Conservation (phyloP, 208 protist genomes). For the Leishmania arabica region DNA sequence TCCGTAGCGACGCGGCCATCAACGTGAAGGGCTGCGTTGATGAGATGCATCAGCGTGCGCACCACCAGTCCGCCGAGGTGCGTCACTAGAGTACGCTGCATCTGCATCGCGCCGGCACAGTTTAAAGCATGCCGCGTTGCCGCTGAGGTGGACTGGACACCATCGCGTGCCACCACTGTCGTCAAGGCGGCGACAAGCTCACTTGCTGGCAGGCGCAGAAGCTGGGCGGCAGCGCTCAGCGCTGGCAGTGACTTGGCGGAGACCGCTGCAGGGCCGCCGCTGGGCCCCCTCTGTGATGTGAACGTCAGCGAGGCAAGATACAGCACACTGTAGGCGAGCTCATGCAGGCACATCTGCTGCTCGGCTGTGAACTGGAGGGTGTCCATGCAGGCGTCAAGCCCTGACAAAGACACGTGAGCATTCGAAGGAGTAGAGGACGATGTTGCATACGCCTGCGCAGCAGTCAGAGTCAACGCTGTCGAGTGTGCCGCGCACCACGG, state of each 20-base stretch:
- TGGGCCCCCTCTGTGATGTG: background rate
- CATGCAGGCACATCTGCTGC: constrained; percentile 11
- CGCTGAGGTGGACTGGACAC: background rate
- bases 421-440: background rate
- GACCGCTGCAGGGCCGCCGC: constrained; percentile 5
- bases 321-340: background rate
- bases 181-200: constrained; percentile 19
- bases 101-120: constrained; percentile 26
- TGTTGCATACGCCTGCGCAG: background rate
- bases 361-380: constrained; percentile 5
- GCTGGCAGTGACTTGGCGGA: background rate
- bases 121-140: constrained; percentile 20
- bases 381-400: background rate
- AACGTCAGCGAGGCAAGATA: constrained; percentile 15
- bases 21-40: constrained; percentile 3
- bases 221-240: constrained; percentile 8
- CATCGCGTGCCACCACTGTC: constrained; percentile 7
- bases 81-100: constrained; percentile 19
- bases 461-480: background rate
- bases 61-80: constrained; percentile 25
- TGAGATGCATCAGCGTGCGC: constrained; percentile 8
- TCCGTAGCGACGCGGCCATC: background rate
- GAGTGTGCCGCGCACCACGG: constrained; percentile 11
- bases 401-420: background rate
- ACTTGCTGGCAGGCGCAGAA: constrained; percentile 9